Conservation (phyloP, 2,329 filamentous ascomycete species). For the Anthostomella pinea region DNA sequence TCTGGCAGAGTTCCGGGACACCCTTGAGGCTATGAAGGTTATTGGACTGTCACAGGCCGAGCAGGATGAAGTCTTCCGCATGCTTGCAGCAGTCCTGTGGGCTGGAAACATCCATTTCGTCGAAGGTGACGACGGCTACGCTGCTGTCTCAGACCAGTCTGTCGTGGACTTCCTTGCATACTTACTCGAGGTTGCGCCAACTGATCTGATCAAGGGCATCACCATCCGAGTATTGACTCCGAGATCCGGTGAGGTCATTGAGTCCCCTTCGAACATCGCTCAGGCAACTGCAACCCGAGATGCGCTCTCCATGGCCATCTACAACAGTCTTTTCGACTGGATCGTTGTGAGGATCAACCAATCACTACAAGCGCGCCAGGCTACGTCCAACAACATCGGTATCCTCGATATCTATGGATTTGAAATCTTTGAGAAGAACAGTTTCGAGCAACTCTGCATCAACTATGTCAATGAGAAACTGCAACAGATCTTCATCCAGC, state of each 20-base stretch:
- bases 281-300: slow-evolving; percentile 87
- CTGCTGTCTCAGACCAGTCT: slow-evolving; percentile 80
- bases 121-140: slow-evolving; percentile 88
- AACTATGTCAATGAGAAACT: slow-evolving; percentile 99
- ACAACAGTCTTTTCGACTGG: slow-evolving; percentile 98
- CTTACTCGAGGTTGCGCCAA: slow-evolving; percentile 80
- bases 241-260: slow-evolving; percentile 63
- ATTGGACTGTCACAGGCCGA: slow-evolving; percentile 86
- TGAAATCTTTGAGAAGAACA: slow-evolving; percentile 99
- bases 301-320: slow-evolving; percentile 91
- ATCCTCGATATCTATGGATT: slow-evolving; percentile 99
- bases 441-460: slow-evolving; percentile 98
- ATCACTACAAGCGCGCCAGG: slow-evolving; percentile 75
- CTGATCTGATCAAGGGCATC: slow-evolving; percentile 79
- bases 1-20: slow-evolving; percentile 82
- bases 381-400: slow-evolving; percentile 80
- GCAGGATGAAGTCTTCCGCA: slow-evolving; percentile 95
- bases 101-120: slow-evolving; percentile 88
- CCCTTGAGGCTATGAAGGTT: slow-evolving; percentile 87
- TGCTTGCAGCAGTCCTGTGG: slow-evolving; percentile 90
- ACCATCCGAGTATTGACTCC: slow-evolving; percentile 82
- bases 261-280: slow-evolving; percentile 78
- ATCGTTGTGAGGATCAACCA: slow-evolving; percentile 90
- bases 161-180: slow-evolving; percentile 95
- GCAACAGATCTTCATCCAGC: slow-evolving; percentile 98